A percentile compares a stretch with the other conserved stretches of the same genome.
phyloP scores from a whole-genome alignment of 495 filamentous ascomycete species.

The Lentithecium fluviatile region DNA sequence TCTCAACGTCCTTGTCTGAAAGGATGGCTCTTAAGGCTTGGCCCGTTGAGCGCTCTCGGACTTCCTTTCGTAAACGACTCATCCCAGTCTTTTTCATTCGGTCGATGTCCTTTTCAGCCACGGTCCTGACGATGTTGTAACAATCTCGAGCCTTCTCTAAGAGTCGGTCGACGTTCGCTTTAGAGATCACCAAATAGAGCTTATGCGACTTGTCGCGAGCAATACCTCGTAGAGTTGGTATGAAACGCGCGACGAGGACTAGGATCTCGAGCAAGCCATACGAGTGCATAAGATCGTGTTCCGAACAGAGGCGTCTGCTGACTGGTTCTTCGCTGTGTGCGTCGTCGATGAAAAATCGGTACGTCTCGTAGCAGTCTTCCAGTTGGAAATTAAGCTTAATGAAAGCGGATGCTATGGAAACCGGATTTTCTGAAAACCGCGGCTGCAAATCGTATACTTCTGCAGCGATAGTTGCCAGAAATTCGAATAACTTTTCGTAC shows the following conservation, averaged over 20 bases:
- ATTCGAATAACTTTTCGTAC: too few species aligned
- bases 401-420: too few species aligned
- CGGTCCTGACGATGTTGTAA: neutral
- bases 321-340: too few species aligned
- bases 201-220: neutral
- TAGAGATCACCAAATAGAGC: neutral
- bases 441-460: too few species aligned
- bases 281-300: constrained; percentile 1
- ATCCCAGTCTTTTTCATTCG: neutral
- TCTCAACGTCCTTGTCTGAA: neutral
- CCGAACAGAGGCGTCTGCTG: neutral
- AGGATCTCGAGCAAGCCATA: constrained; percentile 17
- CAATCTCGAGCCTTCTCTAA: neutral
- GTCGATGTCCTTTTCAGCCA: neutral
- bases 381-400: too few species aligned
- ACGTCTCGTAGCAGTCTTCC: too few species aligned
- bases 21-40: constrained; percentile 11
- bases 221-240: neutral
- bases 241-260: neutral
- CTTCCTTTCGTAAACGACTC: neutral
- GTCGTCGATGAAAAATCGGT: too few species aligned
- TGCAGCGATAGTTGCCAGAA: too few species aligned
- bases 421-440: too few species aligned
- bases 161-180: neutral
- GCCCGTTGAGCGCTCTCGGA: constrained; percentile 5